A percentile compares a stretch with the other conserved stretches of the same genome.
Conservation (phyloP, 345 rosid species). For the Gossypium turneri region DNA sequence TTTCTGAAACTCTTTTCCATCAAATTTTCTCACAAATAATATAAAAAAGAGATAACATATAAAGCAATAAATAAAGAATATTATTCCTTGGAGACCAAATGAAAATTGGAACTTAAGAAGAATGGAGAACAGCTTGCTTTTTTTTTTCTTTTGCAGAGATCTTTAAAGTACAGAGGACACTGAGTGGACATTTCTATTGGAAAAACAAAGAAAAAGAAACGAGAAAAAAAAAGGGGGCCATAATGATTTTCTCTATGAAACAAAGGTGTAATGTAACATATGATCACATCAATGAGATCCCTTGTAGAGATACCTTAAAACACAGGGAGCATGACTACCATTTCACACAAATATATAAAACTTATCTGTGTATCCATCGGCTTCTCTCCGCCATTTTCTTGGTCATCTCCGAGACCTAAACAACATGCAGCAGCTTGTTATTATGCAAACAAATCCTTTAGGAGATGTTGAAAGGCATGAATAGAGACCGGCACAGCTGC, state of each 20-base stretch:
- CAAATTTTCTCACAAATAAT: neutral
- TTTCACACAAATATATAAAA: slow-evolving; percentile 28
- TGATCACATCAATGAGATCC: slow-evolving; percentile 37
- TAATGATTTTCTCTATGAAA: slow-evolving; percentile 43
- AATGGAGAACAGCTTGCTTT: neutral
- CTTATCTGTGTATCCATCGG: slow-evolving; percentile 26
- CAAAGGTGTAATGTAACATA: slow-evolving; percentile 34
- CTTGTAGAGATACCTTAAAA: slow-evolving; percentile 29
- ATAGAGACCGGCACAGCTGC: neutral
- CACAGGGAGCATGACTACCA: slow-evolving; percentile 35
- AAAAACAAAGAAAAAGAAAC: slow-evolving; percentile 1
- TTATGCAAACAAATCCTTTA: neutral
- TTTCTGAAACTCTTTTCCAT: neutral
- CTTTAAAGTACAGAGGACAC: neutral
- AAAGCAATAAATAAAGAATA: neutral
- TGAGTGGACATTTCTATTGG: slow-evolving; percentile 35
- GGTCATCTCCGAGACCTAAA: slow-evolving; percentile 18
- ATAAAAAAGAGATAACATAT: neutral
- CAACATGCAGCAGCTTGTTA: neutral
- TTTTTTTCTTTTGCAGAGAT: neutral
- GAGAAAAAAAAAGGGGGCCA: slow-evolving; percentile 21
- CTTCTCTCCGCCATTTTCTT: slow-evolving; percentile 24
- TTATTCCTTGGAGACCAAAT: neutral
- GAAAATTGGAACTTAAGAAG: neutral
- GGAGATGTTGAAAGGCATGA: neutral